phyloP scores from a whole-genome alignment of 192 early-diverging fungal genomes.

The Phlyctochytrium planicorne region DNA sequence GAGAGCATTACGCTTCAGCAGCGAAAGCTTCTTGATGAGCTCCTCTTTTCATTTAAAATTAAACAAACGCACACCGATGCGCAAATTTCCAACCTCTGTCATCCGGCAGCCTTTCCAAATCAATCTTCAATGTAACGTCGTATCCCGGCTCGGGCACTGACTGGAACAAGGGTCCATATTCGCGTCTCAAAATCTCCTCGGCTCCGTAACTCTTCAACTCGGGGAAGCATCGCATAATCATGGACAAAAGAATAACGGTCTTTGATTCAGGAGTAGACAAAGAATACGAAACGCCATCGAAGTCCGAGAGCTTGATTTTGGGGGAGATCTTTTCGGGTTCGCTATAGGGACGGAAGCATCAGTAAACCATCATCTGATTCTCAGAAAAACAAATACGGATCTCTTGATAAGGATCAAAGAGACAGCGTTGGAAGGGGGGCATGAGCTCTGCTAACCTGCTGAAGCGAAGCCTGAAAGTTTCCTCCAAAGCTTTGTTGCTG shows the following conservation, averaged over 20 bases:
- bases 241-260: conserved; percentile 61
- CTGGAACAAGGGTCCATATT: conserved; percentile 73
- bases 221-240: conserved; percentile 79
- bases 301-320: conserved; percentile 82
- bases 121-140: conserved; percentile 83
- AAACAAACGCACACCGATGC: background rate
- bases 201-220: conserved; percentile 84
- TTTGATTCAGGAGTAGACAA: conserved; percentile 67
- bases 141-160: conserved; percentile 46
- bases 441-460: conserved; percentile 31
- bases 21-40: conserved; percentile 76
- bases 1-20: conserved; percentile 92
- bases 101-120: conserved; percentile 72
- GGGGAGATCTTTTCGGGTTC: conserved; percentile 35
- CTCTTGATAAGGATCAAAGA: background rate
- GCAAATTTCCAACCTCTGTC: conserved; percentile 62
- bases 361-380: background rate
- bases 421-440: background rate
- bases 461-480: conserved; percentile 62
- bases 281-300: conserved; percentile 93
- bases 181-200: conserved; percentile 73
- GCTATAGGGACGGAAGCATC: conserved; percentile 4
- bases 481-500: conserved; percentile 54
- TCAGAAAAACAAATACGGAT: too few species aligned
- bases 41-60: conserved; percentile 39